These are phyloP conservation scores for Colletotrichum sp. DNA, from an alignment of 2,329 filamentous ascomycete species.

Conservation along the genomic window DNA sequence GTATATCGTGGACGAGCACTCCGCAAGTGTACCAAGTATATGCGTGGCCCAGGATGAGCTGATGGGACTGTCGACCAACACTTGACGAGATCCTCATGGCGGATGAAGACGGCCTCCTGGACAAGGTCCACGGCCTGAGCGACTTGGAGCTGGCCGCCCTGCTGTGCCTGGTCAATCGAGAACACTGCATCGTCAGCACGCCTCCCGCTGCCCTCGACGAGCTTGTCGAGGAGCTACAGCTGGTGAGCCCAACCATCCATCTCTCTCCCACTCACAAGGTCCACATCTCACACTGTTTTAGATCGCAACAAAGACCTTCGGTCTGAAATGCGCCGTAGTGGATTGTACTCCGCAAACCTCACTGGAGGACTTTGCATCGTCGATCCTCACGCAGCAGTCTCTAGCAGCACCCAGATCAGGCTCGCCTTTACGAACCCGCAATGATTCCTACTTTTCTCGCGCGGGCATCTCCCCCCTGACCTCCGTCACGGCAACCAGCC, in stretches of 20 bases:
- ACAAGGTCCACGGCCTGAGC: conserved; percentile 77
- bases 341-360: conserved; percentile 76
- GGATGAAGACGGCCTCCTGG: conserved; percentile 60
- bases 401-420: conserved; percentile 29
- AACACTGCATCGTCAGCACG: conserved; percentile 90
- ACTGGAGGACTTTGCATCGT: conserved; percentile 79
- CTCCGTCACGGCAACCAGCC: conserved; percentile 25
- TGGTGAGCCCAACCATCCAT: conserved; percentile 52
- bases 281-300: conserved; percentile 31
- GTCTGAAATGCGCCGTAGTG: conserved; percentile 71
- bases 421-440: conserved; percentile 26
- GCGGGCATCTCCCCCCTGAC: conserved; percentile 31
- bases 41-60: conserved; percentile 10
- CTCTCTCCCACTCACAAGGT: neutral
- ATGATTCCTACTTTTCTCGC: conserved; percentile 25
- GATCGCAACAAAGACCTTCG: conserved; percentile 75
- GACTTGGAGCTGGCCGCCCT: conserved; percentile 89
- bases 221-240: conserved; percentile 74
- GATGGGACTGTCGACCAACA: conserved; percentile 4
- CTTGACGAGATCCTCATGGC: conserved; percentile 54
- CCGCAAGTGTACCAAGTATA: neutral
- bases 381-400: conserved; percentile 60
- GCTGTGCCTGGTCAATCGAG: conserved; percentile 78
- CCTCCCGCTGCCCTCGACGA: conserved; percentile 65
- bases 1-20: neutral